phyloP scores from a whole-genome alignment of 2,329 filamentous ascomycete species.

The Thermoascus crustaceus region DNA sequence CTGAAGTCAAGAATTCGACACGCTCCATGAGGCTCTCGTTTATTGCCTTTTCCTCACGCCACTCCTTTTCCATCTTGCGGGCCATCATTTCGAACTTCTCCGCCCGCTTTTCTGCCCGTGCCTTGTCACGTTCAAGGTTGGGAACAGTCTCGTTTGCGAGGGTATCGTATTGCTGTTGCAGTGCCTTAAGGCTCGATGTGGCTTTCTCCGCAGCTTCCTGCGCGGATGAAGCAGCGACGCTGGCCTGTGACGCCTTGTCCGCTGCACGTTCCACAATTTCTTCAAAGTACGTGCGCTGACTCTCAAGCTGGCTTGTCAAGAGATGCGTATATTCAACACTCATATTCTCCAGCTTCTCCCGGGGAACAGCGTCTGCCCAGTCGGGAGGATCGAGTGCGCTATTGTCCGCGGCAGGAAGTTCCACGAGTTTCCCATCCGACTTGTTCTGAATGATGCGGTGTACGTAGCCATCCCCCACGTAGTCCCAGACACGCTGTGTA shows the following conservation, averaged over 20 bases:
- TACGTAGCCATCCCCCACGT: conserved; percentile 89
- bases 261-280: conserved; percentile 82
- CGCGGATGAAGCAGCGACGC: conserved; percentile 43
- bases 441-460: conserved; percentile 92
- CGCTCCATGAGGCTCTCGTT: conserved; percentile 71
- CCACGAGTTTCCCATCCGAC: conserved; percentile 83
- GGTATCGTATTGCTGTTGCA: conserved; percentile 49
- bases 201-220: conserved; percentile 60
- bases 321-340: conserved; percentile 92
- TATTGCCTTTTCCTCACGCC: conserved; percentile 80
- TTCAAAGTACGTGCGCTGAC: conserved; percentile 87
- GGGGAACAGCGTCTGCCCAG: conserved; percentile 39
- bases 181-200: conserved; percentile 43
- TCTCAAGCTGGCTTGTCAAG: conserved; percentile 84
- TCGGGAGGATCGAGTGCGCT: conserved; percentile 35
- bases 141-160: conserved; percentile 53
- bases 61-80: conserved; percentile 62
- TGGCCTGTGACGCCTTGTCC: conserved; percentile 75
- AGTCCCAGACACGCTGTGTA: conserved; percentile 97
- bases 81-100: conserved; percentile 68
- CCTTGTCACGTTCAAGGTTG: conserved; percentile 63
- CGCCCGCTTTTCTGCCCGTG: conserved; percentile 59
- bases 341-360: conserved; percentile 65
- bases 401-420: conserved; percentile 59
- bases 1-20: conserved; percentile 58